Percentiles rank a stretch among this genome's conserved stretches.
Evolutionary conservation across 257 asterid species (phyloP).

Genomic region (Verbena officinalis): DNA sequence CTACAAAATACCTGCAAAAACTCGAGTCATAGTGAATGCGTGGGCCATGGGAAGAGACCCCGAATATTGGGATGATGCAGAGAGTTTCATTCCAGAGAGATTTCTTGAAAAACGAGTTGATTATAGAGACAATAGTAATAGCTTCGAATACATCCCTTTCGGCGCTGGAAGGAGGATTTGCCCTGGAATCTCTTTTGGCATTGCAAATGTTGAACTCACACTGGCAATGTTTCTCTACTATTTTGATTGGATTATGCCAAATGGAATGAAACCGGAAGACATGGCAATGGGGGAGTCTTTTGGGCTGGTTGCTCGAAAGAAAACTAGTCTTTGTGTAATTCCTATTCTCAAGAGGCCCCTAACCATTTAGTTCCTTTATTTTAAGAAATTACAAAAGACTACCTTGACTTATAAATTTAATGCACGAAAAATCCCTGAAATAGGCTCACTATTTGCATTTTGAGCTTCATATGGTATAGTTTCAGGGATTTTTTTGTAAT

Average conservation of each 20-base stretch:
- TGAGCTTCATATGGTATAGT: no score
- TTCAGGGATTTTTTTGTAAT: no score
- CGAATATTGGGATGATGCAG: constrained; percentile 29
- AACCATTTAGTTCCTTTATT: no score
- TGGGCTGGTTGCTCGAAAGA: constrained; percentile 17
- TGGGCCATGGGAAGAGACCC: constrained; percentile 37
- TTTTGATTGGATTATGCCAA: constrained; percentile 34
- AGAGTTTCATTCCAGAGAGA: constrained; percentile 31
- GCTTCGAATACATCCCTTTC: constrained; percentile 28
- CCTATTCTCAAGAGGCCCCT: constrained; percentile 21
- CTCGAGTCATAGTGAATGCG: constrained; percentile 23
- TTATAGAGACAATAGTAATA: not conserved
- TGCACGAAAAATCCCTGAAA: no score
- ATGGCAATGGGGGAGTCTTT: constrained; percentile 27
- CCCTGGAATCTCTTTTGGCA: constrained; percentile 26
- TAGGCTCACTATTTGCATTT: no score
- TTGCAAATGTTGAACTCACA: constrained; percentile 20
- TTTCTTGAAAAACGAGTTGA: constrained; percentile 10
- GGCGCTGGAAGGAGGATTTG: constrained; percentile 41
- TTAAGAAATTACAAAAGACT: no score
- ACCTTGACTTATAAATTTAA: no score
- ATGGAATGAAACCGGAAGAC: constrained; percentile 25
- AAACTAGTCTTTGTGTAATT: constrained; percentile 1
- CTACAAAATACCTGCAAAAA: constrained; percentile 23
- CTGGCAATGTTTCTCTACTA: constrained; percentile 33